Percentiles rank a stretch among this genome's conserved stretches.
Evolutionary conservation across 257 asterid species (phyloP).

Genomic region (Ballota nigra): DNA sequence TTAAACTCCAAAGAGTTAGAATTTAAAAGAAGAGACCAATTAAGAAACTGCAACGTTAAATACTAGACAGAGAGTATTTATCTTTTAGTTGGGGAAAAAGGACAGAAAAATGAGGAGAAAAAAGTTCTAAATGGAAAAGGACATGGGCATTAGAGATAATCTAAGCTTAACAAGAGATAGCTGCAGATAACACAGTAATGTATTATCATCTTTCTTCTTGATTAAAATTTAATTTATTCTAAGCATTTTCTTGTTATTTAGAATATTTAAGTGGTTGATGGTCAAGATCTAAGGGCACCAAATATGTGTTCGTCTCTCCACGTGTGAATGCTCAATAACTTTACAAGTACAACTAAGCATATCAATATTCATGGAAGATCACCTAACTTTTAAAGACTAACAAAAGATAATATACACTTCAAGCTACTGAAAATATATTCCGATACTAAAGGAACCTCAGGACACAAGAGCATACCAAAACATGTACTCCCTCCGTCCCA

Average conservation of each 20-base stretch:
- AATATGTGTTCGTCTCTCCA: background rate
- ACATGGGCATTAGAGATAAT: background rate
- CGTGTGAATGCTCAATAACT: too few species aligned
- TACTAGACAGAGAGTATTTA: background rate
- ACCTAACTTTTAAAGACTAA: background rate
- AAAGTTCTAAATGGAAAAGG: background rate
- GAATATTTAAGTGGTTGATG: background rate
- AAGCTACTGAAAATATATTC: background rate
- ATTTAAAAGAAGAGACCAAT: background rate
- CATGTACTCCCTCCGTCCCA: too few species aligned
- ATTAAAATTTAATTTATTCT: background rate
- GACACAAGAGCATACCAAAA: conserved; percentile 6
- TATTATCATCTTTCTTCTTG: too few species aligned
- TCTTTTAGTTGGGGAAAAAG: background rate
- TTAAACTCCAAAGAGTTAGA: background rate
- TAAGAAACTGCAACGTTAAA: background rate
- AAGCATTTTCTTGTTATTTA: background rate
- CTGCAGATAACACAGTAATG: background rate
- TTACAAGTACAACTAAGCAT: background rate
- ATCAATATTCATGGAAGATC: background rate
- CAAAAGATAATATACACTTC: background rate
- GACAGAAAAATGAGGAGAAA: background rate
- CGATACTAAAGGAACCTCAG: background rate
- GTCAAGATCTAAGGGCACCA: background rate
- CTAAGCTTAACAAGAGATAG: background rate